These are phyloP conservation scores for Fusarium citri DNA, from an alignment of 2,329 filamentous ascomycete species.

Conservation along the genomic window DNA sequence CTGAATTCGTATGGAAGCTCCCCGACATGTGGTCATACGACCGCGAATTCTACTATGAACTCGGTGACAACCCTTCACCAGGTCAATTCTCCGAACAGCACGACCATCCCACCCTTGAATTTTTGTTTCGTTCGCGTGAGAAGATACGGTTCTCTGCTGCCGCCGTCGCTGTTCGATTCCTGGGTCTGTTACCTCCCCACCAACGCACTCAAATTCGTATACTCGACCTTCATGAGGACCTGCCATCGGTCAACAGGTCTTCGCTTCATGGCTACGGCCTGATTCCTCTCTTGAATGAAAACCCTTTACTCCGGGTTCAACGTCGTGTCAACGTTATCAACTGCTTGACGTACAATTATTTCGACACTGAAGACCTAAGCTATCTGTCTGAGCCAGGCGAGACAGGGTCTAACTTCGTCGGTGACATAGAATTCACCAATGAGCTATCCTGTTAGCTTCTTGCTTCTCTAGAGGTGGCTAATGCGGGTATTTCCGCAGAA, in stretches of 20 bases:
- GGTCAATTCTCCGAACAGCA: neutral
- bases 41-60: accelerated
- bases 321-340: constrained; percentile 7
- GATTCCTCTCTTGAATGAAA: constrained; percentile 8
- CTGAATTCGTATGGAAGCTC: neutral
- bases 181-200: neutral
- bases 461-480: neutral
- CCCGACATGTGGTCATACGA: neutral
- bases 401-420: neutral
- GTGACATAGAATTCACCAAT: accelerated
- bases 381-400: too few species aligned
- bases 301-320: constrained; percentile 12
- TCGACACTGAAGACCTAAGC: too few species aligned
- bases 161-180: constrained; percentile 16
- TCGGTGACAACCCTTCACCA: neutral
- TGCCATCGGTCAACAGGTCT: neutral
- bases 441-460: neutral
- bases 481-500: neutral
- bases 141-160: constrained; percentile 24
- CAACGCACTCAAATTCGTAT: neutral
- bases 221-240: constrained; percentile 7
- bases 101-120: neutral
- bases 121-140: neutral
- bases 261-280: constrained; percentile 5
- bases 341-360: neutral